Evolutionary conservation across 2,329 filamentous ascomycete genomes (phyloP).

Genomic region (Escovopsis sp.): DNA sequence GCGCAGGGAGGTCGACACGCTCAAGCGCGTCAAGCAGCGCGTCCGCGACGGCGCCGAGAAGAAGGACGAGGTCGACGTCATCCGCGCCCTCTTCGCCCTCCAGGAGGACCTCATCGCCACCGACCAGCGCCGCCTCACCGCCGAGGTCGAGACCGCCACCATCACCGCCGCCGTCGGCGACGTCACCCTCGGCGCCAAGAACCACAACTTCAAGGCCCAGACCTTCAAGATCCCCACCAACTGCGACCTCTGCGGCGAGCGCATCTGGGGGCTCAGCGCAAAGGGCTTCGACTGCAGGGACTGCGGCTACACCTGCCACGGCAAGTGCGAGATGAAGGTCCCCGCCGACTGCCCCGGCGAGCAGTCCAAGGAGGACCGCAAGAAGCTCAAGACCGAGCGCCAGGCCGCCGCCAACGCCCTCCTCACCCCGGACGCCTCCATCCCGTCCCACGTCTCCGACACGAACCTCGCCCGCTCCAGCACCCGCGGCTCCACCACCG

Average conservation of each 20-base stretch:
- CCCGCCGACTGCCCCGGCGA: constrained; percentile 92
- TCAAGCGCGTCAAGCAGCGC: constrained; percentile 57
- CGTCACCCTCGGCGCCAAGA: constrained; percentile 79
- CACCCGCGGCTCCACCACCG: constrained; percentile 82
- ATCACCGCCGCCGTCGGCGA: constrained; percentile 88
- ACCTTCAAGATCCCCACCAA: constrained; percentile 99
- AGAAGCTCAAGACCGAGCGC: constrained; percentile 75
- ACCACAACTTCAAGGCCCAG: constrained; percentile 96
- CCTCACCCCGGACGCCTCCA: constrained; percentile 29
- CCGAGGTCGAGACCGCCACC: constrained; percentile 84
- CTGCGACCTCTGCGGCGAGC: constrained; percentile 89
- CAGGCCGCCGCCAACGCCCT: constrained; percentile 61
- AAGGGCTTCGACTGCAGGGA: constrained; percentile 95
- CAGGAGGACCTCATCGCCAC: constrained; percentile 76
- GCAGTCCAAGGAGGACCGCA: constrained; percentile 84
- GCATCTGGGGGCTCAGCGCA: constrained; percentile 91
- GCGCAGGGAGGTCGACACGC: constrained; percentile 65
- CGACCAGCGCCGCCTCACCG: constrained; percentile 70
- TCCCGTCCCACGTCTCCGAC: constrained; percentile 36
- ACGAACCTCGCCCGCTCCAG: constrained; percentile 59
- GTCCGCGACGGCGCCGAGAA: constrained; percentile 76
- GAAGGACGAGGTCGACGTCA: constrained; percentile 73
- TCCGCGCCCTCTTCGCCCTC: constrained; percentile 66
- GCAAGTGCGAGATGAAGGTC: constrained; percentile 98
- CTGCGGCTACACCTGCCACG: constrained; percentile 95